Evolutionary conservation across 805 yeast genomes (phyloP).

Genomic region (Blastobotrys robertii): DNA sequence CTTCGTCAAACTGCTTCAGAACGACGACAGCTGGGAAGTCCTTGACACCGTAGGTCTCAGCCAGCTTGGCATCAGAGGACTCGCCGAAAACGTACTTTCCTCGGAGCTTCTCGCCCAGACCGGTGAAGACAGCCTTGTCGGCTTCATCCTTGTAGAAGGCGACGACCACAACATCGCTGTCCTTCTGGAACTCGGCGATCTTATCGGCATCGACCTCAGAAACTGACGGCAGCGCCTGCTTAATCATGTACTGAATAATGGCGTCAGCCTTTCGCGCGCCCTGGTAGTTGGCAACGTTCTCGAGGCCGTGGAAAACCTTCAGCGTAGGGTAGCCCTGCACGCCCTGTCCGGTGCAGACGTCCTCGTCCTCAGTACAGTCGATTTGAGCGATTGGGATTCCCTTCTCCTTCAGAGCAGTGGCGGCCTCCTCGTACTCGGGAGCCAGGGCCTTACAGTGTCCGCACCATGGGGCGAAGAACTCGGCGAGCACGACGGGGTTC

Average conservation of each 20-base stretch:
- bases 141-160: constrained; percentile 46
- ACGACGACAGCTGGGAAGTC: constrained; percentile 41
- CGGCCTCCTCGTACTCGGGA: constrained; percentile 58
- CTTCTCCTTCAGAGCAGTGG: constrained; percentile 42
- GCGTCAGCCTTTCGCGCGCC: constrained; percentile 81
- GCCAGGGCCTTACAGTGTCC: constrained; percentile 78
- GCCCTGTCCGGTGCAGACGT: constrained; percentile 60
- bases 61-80: constrained; percentile 31
- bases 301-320: constrained; percentile 46
- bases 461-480: constrained; percentile 98
- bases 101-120: constrained; percentile 54
- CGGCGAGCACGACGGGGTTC: constrained; percentile 69
- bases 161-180: constrained; percentile 33
- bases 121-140: constrained; percentile 48
- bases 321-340: constrained; percentile 82
- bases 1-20: constrained; percentile 29
- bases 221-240: constrained; percentile 75
- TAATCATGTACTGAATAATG: constrained; percentile 68
- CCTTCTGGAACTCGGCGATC: constrained; percentile 40
- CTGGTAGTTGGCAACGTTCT: constrained; percentile 46
- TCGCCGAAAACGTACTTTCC: constrained; percentile 55
- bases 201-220: constrained; percentile 38
- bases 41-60: constrained; percentile 31
- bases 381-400: constrained; percentile 41
- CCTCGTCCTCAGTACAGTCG: constrained; percentile 67